Evolutionary conservation across 2,329 filamentous ascomycete species (phyloP).

Genomic region (Daldinia sp.): DNA sequence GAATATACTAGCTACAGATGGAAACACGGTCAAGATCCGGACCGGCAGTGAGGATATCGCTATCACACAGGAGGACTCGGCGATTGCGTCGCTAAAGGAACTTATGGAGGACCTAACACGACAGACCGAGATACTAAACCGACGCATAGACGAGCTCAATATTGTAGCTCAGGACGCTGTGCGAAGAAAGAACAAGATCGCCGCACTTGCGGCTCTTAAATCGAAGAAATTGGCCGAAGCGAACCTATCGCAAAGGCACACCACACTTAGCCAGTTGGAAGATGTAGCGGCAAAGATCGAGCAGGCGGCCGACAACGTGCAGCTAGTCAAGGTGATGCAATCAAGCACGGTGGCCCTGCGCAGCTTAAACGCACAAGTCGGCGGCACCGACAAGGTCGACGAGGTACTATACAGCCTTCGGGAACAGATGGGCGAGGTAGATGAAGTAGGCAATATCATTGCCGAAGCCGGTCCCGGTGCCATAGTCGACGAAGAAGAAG

Average conservation of each 20-base stretch:
- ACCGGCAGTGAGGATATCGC: slow-evolving; percentile 52
- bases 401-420: slow-evolving; percentile 77
- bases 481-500: slow-evolving; percentile 78
- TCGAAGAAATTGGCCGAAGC: slow-evolving; percentile 84
- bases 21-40: slow-evolving; percentile 78
- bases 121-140: slow-evolving; percentile 72
- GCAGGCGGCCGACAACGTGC: slow-evolving; percentile 83
- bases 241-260: slow-evolving; percentile 74
- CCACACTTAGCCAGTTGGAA: slow-evolving; percentile 82
- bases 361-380: slow-evolving; percentile 77
- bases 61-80: slow-evolving; percentile 80
- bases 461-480: slow-evolving; percentile 64
- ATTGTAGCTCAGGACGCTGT: slow-evolving; percentile 75
- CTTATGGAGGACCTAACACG: slow-evolving; percentile 78
- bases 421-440: slow-evolving; percentile 81
- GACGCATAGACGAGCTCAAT: slow-evolving; percentile 72
- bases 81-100: slow-evolving; percentile 84
- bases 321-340: slow-evolving; percentile 84
- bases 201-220: slow-evolving; percentile 80
- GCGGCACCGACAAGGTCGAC: slow-evolving; percentile 78
- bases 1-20: slow-evolving; percentile 65
- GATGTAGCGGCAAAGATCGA: slow-evolving; percentile 84
- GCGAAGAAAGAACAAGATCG: slow-evolving; percentile 73
- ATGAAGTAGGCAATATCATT: slow-evolving; percentile 83
- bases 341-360: slow-evolving; percentile 76